Conservation (phyloP, 805 yeast genomes). For the Sungouiozyma ichnusensis region DNA sequence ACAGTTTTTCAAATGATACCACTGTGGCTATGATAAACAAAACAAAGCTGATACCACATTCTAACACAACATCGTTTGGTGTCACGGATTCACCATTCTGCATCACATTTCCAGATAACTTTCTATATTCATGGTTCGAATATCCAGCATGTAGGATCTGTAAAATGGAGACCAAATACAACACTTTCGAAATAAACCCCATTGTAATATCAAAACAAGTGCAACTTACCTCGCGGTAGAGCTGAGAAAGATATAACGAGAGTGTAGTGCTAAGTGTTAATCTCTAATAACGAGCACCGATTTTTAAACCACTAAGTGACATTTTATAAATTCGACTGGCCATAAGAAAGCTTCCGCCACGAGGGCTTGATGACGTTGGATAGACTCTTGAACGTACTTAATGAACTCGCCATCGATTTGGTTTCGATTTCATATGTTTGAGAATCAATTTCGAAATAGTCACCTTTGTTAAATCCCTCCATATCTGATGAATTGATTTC, state of each 20-base stretch:
- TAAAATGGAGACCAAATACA: slow-evolving; percentile 10
- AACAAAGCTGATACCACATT: slow-evolving; percentile 16
- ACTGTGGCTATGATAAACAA: slow-evolving; percentile 19
- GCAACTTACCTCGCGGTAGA: no score
- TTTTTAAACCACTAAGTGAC: no score
- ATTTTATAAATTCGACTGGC: no score
- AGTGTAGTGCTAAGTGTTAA: neutral
- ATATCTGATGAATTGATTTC: no score
- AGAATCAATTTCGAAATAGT: no score
- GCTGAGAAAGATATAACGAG: no score
- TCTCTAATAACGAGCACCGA: neutral
- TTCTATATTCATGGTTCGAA: slow-evolving; percentile 27
- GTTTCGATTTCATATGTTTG: no score
- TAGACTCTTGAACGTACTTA: no score
- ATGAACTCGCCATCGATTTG: no score
- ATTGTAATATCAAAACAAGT: slow-evolving; percentile 5
- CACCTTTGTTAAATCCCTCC: no score
- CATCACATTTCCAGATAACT: slow-evolving; percentile 12
- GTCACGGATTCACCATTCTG: slow-evolving; percentile 6
- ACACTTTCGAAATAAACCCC: slow-evolving; percentile 10
- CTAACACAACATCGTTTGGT: slow-evolving; percentile 25
- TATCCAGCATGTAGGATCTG: slow-evolving; percentile 24
- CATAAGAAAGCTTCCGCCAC: no score
- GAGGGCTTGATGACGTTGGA: no score
- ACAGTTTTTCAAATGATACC: slow-evolving; percentile 17